Base-by-base conservation (phyloP, 2,329 filamentous ascomycete genomes). In the Venturia effusa region DNA sequence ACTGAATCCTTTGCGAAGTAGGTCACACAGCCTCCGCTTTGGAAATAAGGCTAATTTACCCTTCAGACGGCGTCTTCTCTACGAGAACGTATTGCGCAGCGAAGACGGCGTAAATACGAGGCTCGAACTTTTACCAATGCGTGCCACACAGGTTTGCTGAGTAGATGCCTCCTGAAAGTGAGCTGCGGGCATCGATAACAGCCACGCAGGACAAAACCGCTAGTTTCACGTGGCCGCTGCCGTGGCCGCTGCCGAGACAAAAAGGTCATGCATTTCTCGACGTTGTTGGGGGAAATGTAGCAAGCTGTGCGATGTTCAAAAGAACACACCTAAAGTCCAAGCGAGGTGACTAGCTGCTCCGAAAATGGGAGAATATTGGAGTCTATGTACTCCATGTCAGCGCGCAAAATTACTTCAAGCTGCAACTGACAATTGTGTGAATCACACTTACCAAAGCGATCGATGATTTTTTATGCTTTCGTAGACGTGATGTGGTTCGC, bases 71-170 rank as follows among this genome's bases (percentile, higher is more conserved):
- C 32, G 64, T 43, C 48, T 67, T 17, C 15, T 67, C 19, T 64
- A 62, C 27, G 61, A 62, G 59, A 48, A 54, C 41, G 62, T 63
- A 59, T 22, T 67, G 45, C 45, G 60, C 37, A 45, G 15, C 22
- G 66, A 67, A 62, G n/a, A 37, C 30, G 66, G 66, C 6, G 62
- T 67, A 15, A 22, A 59, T 51, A 64, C 64, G 55, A 54, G 32
- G 59, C 45, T 66, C 27, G n/a, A 54, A 64, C 24, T 51, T 66
- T 5, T 66, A 66, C 61, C 59, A 45, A 24, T 66, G 66, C 27
- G 37, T 67, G 51, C 66, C 66, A 30, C 66, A 67, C 60, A 59
- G 51, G n/a, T 64, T 62, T n/a, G 24, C 17, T 45, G 43, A 45
- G 43, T 45, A 45, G 15, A n/a, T 45, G 19, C 43, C 43, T 24